Conservation (phyloP, 2,329 filamentous ascomycete genomes). For the Verticillium nonalfalfae region DNA sequence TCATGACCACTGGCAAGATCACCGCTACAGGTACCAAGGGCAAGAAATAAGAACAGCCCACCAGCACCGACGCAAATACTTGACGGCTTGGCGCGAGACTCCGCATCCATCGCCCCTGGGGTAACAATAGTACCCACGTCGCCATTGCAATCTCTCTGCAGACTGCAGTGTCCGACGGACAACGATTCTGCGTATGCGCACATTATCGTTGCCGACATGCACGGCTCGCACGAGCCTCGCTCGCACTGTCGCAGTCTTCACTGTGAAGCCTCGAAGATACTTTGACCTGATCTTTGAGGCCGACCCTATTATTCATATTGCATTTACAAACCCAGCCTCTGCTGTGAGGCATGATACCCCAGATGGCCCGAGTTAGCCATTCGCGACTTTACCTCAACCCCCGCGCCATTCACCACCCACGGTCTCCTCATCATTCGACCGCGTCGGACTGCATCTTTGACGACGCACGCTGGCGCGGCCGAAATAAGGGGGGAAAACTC, state of each 20-base stretch:
- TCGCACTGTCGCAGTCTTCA: not conserved
- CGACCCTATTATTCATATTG: not conserved
- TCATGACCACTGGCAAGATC: conserved; percentile 81
- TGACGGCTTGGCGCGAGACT: not conserved
- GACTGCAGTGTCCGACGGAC: not conserved
- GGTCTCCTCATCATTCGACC: not conserved
- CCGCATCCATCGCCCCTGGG: not conserved
- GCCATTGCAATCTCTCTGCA: not conserved
- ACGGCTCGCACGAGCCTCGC: not conserved
- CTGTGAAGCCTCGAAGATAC: not conserved
- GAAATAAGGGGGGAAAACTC: not conserved
- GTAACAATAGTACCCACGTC: not conserved
- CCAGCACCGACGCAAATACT: not conserved
- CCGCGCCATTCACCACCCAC: not conserved
- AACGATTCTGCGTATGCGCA: not conserved
- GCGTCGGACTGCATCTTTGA: not conserved
- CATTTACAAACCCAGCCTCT: conserved; percentile 1
- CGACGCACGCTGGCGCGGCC: not conserved
- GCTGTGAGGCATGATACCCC: conserved; percentile 2
- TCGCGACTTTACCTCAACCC: not conserved
- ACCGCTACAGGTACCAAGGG: conserved; percentile 48
- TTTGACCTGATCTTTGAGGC: not conserved
- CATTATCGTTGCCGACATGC: not conserved
- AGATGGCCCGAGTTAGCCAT: not conserved
- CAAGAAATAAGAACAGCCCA: conserved; percentile 40